Evolutionary conservation across 2,329 filamentous ascomycete genomes (phyloP).

Genomic region (Fusarium verrucosum): DNA sequence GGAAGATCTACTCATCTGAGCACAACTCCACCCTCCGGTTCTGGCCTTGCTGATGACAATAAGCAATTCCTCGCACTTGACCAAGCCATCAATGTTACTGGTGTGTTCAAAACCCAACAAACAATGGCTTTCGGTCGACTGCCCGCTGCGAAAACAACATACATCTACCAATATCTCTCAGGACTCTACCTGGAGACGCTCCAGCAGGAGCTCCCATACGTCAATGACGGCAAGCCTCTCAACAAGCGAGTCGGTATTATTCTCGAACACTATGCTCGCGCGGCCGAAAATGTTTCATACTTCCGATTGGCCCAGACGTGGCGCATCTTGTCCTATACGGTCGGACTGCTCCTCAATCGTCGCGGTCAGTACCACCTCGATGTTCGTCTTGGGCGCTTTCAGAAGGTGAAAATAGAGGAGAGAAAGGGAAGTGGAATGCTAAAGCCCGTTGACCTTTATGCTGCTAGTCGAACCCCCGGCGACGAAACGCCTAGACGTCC

Average conservation of each 20-base stretch:
- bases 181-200: slow-evolving; percentile 65
- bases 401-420: slow-evolving; percentile 48
- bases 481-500: slow-evolving; percentile 52
- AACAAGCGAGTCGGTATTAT: slow-evolving; percentile 60
- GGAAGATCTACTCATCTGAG: slow-evolving; percentile 59
- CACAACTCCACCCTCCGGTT: slow-evolving; percentile 63
- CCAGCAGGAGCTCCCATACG: slow-evolving; percentile 57
- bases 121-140: slow-evolving; percentile 69
- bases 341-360: slow-evolving; percentile 62
- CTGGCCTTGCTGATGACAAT: slow-evolving; percentile 45
- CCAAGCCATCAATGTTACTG: slow-evolving; percentile 66
- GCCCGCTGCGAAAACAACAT: slow-evolving; percentile 60
- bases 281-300: slow-evolving; percentile 65
- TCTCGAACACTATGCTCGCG: slow-evolving; percentile 65
- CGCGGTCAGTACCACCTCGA: slow-evolving; percentile 68
- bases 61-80: slow-evolving; percentile 62
- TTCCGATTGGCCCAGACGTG: slow-evolving; percentile 72
- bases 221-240: slow-evolving; percentile 51
- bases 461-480: slow-evolving; percentile 43
- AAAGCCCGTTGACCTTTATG: slow-evolving; percentile 42
- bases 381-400: slow-evolving; percentile 54
- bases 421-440: slow-evolving; percentile 43
- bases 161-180: slow-evolving; percentile 66
- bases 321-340: slow-evolving; percentile 67
- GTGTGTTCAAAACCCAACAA: slow-evolving; percentile 67